A percentile compares a stretch with the other conserved stretches of the same genome.
Evolutionary conservation across 495 filamentous ascomycete genomes (phyloP).

Genomic region (Aspergillus sclerotiicarbonarius): DNA sequence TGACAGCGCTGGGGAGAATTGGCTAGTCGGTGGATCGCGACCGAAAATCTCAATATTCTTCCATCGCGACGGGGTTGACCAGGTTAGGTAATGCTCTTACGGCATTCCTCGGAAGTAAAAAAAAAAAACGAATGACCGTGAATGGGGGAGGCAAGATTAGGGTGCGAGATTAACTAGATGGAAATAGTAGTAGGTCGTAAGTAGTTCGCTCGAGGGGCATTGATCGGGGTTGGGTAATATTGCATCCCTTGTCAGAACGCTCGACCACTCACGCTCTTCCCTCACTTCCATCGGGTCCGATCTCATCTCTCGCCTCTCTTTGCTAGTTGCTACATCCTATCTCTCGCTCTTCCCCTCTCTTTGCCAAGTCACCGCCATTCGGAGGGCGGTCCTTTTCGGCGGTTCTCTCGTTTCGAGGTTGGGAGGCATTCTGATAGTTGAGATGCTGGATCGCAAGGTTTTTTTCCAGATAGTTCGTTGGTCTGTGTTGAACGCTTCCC

Average conservation of each 20-base stretch:
- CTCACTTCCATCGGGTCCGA: neutral
- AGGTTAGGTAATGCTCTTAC: neutral
- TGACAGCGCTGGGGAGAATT: neutral
- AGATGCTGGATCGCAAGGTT: constrained; percentile 1
- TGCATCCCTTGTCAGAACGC: neutral
- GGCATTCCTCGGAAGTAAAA: constrained; percentile 5
- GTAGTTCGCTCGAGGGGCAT: neutral
- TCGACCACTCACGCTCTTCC: neutral
- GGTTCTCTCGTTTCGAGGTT: neutral
- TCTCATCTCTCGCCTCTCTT: neutral
- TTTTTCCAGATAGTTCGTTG: constrained; percentile 9
- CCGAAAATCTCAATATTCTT: constrained; percentile 2
- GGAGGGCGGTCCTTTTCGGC: constrained; percentile 1
- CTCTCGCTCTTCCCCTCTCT: neutral
- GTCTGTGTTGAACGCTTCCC: constrained; percentile 22
- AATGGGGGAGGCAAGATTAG: neutral
- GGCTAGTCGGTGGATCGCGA: constrained; percentile 4
- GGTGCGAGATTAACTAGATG: too few species aligned
- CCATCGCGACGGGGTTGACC: neutral
- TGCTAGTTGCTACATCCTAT: constrained; percentile 1
- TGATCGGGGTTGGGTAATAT: neutral
- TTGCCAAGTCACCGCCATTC: constrained; percentile 20
- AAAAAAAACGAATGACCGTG: neutral
- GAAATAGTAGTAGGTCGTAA: too few species aligned
- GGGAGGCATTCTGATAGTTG: neutral